Conservation (phyloP, 2,329 filamentous ascomycete genomes). For the Xylaria sp. region DNA sequence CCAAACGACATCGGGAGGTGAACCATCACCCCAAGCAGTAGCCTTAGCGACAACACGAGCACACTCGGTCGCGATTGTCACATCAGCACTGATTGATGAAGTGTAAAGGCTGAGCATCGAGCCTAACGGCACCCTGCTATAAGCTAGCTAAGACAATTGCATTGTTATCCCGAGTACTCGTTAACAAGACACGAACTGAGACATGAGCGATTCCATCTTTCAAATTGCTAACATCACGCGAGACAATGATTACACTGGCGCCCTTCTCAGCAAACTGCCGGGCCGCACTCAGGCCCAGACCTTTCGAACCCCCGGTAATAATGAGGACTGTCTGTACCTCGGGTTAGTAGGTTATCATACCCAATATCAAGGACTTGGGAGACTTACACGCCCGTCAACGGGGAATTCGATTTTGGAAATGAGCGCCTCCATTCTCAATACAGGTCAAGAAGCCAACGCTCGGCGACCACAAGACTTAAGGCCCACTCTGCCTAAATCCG, state of each 20-base stretch:
- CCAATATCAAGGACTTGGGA: background rate
- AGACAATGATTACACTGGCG: constrained; percentile 71
- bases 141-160: constrained; percentile 6
- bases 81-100: constrained; percentile 70
- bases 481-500: too few species aligned
- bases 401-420: constrained; percentile 59
- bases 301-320: constrained; percentile 73
- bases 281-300: constrained; percentile 68
- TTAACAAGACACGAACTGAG: constrained; percentile 43
- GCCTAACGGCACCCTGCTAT: constrained; percentile 55
- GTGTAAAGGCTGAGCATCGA: constrained; percentile 64
- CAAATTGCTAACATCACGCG: constrained; percentile 65
- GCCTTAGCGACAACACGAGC: constrained; percentile 62
- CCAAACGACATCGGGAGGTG: constrained; percentile 69
- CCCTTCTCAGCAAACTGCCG: constrained; percentile 68
- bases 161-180: background rate
- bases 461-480: too few species aligned
- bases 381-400: constrained; percentile 62
- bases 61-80: constrained; percentile 62
- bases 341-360: background rate
- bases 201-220: constrained; percentile 61
- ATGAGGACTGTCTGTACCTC: constrained; percentile 67
- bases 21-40: constrained; percentile 61
- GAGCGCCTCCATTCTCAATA: constrained; percentile 20
- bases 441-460: too few species aligned